Evolutionary conservation across 129 eudicot genomes (phyloP), one percentile per base, ranked within the genome.

Genomic region (Rutidosis leptorrhynchoides): DNA sequence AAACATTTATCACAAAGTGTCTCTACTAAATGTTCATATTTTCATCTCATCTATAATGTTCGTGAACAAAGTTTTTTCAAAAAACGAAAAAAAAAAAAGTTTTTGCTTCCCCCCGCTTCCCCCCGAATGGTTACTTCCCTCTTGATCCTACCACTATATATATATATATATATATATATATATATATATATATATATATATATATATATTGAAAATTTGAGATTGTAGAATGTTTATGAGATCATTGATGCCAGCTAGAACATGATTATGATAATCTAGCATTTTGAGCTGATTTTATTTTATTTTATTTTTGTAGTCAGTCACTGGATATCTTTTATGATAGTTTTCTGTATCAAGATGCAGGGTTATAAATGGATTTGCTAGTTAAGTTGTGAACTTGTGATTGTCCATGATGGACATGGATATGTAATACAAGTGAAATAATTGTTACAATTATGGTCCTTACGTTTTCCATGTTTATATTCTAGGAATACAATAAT

Each of bases 401-500:
- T 6, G 57, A n/a, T 17, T 21, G 57, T 51, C 46, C n/a, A 12
- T 40, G 46, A 40, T 40, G 46, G 46, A 40, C 46, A 40, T 40
- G 46, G 46, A 12, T 40, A 40, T 40, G n/a, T 40, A 40, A 5
- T 40, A 40, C 5, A 49, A 49, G 11, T 17, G 10, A 25, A 29
- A 35, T 27, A 3, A 64, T 64, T 54, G 33, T 52, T 52, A 23
- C 19, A 49, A 24, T 72, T 27, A 53, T 37, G 65, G 33, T 59
- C 62, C 56, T 74, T 30, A 79, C 46, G 42, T 1, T 56, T 66
- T 63, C 33, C 24, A 54, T 62, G 29, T 9, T 15, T 17, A 52
- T 77, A 21, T 72, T 58, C 65, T 85, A 89, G 97, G 81, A 70
- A 61, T 40, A 8, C 40, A 68, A 68, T 57, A 33, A 52, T 26